Conservation (phyloP, 345 rosid genomes). For the Mercurialis annua region DNA sequence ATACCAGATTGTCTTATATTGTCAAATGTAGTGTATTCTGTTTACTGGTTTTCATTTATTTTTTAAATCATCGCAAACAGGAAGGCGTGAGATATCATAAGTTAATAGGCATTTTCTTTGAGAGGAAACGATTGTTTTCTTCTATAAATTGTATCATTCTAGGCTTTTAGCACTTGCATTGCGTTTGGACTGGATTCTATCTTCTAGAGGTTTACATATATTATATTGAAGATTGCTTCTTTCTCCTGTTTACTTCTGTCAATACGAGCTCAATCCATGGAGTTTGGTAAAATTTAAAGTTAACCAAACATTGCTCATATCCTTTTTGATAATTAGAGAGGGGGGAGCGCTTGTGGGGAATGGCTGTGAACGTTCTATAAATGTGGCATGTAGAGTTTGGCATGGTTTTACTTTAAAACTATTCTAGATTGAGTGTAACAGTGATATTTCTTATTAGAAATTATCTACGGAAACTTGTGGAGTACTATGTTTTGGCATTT, state of each 20-base stretch:
- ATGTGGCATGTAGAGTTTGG: no score
- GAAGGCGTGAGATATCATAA: not conserved
- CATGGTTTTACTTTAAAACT: no score
- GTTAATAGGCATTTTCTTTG: not conserved
- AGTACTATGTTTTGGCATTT: no score
- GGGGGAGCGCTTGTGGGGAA: no score
- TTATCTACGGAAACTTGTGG: no score
- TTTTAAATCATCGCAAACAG: not conserved
- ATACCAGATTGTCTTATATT: not conserved
- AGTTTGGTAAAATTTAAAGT: not conserved
- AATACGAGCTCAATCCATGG: not conserved
- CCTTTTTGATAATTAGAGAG: no score
- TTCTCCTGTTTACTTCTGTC: not conserved
- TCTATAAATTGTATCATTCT: not conserved
- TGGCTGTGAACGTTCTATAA: no score
- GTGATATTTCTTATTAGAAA: no score
- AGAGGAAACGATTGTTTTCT: constrained; percentile 1
- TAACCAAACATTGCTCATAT: not conserved
- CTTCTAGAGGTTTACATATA: not conserved
- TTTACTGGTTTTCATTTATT: no score
- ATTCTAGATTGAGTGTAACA: no score
- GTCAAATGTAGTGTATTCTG: not conserved
- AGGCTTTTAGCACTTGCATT: not conserved
- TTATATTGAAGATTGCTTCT: not conserved
- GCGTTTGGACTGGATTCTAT: not conserved